Evolutionary conservation across 306 rosid species (phyloP), one percentile per base, ranked within the genome.

Genomic region (Biancaea sappan): DNA sequence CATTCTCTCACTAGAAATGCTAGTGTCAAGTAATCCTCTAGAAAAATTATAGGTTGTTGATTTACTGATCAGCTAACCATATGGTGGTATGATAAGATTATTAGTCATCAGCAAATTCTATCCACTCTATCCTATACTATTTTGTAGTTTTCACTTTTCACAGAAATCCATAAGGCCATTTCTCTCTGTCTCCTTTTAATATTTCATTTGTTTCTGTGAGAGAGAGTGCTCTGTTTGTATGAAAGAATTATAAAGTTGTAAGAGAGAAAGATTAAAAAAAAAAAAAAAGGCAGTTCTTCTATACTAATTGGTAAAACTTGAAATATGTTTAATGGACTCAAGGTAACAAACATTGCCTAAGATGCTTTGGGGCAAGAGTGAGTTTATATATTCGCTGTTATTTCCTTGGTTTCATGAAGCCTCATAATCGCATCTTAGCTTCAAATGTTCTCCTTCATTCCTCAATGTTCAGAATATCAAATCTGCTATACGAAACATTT

Each of bases 291-390:
- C 44, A 26, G 44, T 26, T 66, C 14, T 19, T 57, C 56, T 2
- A n/a, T 32, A 9, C 21, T 40, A 24, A 25, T 4, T 70, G 25
- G 18, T 19, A 8, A 51, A 70, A 41, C n/a, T 37, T 44, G 54
- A 34, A 14, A 2, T 59, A 11, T 16, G 29, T 40, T 10, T 25
- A 37, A 34, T 73, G 77, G 70, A 73, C 37, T 44, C 60, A 6
- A 22, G 37, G 47, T 24, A 26, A 28, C 31, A 25, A 48, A 15
- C 16, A 8, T 63, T 74, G 61, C 18, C 16, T 38, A 18, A 64
- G 34, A 28, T 74, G 19, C 64, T 63, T 50, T 72, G 18, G 21
- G 61, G 44, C 18, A 57, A 56, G 40, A 26, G 18, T 56, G 28
- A 26, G 67, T 72, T 8, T 53, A 13, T 13, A 32, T 68, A 64